Conservation (phyloP, 1,284 basidiomycete species). For the Ceratobasidium sp. region DNA sequence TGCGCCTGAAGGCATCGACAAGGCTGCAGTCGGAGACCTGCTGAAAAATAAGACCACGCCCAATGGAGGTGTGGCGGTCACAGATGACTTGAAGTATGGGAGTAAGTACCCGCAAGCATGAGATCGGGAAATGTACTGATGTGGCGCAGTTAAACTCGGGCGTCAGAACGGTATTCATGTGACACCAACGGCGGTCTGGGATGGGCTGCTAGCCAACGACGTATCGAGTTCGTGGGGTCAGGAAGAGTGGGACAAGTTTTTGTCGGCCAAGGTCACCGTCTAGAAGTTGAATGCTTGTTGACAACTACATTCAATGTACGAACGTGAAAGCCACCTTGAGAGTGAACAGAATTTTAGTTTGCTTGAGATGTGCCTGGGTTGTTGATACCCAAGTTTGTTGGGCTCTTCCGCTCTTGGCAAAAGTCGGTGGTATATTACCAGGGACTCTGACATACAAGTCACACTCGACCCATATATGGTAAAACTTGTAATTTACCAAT, state of each 20-base stretch:
- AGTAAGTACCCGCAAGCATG: constrained; percentile 45
- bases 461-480: no score
- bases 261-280: constrained; percentile 65
- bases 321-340: no score
- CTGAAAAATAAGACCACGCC: constrained; percentile 66
- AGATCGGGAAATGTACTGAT: constrained; percentile 1
- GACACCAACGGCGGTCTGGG: constrained; percentile 86
- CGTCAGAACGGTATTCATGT: constrained; percentile 93
- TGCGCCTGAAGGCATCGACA: constrained; percentile 56
- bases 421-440: no score
- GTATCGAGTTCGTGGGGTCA: constrained; percentile 85
- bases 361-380: no score
- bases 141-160: constrained; percentile 72
- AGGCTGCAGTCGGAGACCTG: constrained; percentile 55
- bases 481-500: no score
- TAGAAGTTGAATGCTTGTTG: no score
- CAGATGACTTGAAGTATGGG: constrained; percentile 83
- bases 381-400: no score
- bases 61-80: constrained; percentile 78
- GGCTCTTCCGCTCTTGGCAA: no score
- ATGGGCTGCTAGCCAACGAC: constrained; percentile 80
- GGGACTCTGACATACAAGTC: no score
- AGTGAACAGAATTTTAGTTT: no score
- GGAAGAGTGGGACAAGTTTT: constrained; percentile 85
- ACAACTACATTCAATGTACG: background rate